Conservation (phyloP, 2,329 filamentous ascomycete species). For the Eutypella sp. region DNA sequence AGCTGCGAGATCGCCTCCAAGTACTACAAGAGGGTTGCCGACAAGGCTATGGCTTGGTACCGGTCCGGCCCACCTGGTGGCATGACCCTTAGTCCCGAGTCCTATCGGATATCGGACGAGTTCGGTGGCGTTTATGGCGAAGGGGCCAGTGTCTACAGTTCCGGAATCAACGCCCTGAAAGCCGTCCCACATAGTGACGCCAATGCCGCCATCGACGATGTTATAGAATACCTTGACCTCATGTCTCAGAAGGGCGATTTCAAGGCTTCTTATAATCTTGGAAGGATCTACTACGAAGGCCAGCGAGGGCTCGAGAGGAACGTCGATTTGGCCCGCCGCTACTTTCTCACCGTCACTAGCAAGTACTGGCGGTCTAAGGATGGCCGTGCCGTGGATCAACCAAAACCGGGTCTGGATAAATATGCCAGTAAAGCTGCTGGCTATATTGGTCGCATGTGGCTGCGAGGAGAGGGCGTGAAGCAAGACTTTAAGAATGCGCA, state of each 20-base stretch:
- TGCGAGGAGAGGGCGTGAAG: conserved; percentile 78
- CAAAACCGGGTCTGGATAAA: conserved; percentile 68
- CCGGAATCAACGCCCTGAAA: conserved; percentile 75
- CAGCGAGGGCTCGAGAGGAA: conserved; percentile 70
- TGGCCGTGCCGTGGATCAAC: conserved; percentile 67
- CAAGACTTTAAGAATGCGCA: conserved; percentile 73
- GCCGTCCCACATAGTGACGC: conserved; percentile 70
- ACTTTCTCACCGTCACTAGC: conserved; percentile 74
- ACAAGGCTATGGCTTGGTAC: conserved; percentile 86
- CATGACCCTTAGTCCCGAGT: conserved; percentile 68
- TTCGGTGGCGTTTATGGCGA: conserved; percentile 90
- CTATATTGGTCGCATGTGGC: conserved; percentile 82
- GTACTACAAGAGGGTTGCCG: conserved; percentile 90
- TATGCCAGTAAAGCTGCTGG: conserved; percentile 79
- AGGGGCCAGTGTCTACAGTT: conserved; percentile 84
- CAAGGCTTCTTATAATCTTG: conserved; percentile 80
- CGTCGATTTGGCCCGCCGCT: conserved; percentile 67
- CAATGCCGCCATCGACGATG: conserved; percentile 84
- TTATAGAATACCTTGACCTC: conserved; percentile 88
- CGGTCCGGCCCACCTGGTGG: conserved; percentile 88
- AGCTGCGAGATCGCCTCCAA: conserved; percentile 80
- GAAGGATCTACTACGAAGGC: conserved; percentile 84
- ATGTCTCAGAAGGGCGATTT: conserved; percentile 87
- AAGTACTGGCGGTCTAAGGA: conserved; percentile 74
- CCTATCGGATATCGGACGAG: conserved; percentile 84